Conservation (phyloP, 208 protist species). For the Novymonas esmeraldas region DNA sequence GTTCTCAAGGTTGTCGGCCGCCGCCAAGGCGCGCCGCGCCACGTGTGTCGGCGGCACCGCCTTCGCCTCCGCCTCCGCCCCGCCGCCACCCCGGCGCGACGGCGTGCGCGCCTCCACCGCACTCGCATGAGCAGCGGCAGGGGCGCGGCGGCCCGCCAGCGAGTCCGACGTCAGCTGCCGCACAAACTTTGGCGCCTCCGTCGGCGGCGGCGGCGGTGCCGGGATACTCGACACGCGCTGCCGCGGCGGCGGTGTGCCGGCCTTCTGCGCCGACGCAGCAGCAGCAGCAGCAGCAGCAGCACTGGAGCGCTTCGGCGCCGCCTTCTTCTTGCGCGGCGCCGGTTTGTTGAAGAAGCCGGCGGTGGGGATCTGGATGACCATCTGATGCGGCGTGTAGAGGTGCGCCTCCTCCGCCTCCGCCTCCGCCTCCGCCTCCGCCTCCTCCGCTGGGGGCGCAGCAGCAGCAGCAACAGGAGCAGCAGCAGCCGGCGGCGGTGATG, state of each 20-base stretch:
- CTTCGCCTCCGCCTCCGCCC: slow-evolving; percentile 22
- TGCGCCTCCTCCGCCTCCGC: neutral
- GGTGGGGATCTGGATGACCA: slow-evolving; percentile 32
- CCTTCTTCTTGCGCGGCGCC: slow-evolving; percentile 11
- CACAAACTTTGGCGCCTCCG: slow-evolving; percentile 15
- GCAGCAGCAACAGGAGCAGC: neutral
- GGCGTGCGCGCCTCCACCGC: slow-evolving; percentile 7
- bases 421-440: neutral
- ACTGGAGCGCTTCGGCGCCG: slow-evolving; percentile 5
- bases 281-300: slow-evolving; percentile 1
- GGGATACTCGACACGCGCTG: slow-evolving; percentile 24
- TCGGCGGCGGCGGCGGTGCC: neutral
- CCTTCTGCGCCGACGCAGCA: neutral
- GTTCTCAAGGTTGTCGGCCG: slow-evolving; percentile 11
- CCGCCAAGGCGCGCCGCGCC: slow-evolving; percentile 12
- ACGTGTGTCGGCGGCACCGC: slow-evolving; percentile 17
- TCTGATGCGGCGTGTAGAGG: slow-evolving; percentile 18
- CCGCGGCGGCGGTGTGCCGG: neutral
- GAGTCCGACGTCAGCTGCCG: slow-evolving; percentile 19
- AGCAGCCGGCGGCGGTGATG: neutral
- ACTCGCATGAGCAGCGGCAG: slow-evolving; percentile 4
- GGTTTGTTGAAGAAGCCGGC: slow-evolving; percentile 21
- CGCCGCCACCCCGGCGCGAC: slow-evolving; percentile 2
- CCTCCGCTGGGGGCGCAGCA: neutral
- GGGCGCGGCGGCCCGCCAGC: slow-evolving; percentile 4